Conservation (phyloP, 2,329 filamentous ascomycete genomes). For the Graphilbum sp. region DNA sequence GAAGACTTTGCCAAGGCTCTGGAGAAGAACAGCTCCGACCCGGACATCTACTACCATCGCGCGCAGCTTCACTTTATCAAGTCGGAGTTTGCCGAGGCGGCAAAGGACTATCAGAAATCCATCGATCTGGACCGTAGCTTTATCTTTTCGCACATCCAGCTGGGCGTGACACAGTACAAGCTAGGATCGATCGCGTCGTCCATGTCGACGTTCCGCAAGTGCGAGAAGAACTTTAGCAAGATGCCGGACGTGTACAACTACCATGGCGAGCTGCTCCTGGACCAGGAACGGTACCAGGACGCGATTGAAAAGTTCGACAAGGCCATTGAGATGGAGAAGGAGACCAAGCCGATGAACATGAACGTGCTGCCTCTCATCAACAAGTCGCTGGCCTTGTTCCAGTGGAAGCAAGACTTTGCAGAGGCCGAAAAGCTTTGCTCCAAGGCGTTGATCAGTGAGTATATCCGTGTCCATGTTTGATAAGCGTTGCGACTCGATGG, state of each 20-base stretch:
- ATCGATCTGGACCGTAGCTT: constrained; percentile 93
- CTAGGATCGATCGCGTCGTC: constrained; percentile 96
- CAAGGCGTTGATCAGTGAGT: constrained; percentile 81
- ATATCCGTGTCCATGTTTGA: constrained; percentile 24
- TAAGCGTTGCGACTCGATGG: too few relatives aligned
- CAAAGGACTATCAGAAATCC: constrained; percentile 98
- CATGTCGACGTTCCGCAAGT: constrained; percentile 94
- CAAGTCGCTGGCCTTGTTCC: constrained; percentile 92
- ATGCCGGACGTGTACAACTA: constrained; percentile 99
- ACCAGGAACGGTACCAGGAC: constrained; percentile 90
- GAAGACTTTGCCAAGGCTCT: constrained; percentile 78
- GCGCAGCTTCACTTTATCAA: constrained; percentile 98
- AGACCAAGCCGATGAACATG: constrained; percentile 84
- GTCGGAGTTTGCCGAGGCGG: constrained; percentile 78
- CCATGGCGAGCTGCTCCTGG: constrained; percentile 90
- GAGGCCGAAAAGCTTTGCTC: constrained; percentile 94
- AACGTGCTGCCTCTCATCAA: constrained; percentile 97
- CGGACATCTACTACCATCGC: constrained; percentile 97
- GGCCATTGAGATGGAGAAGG: constrained; percentile 97
- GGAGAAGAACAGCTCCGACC: constrained; percentile 70
- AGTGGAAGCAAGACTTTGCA: constrained; percentile 93
- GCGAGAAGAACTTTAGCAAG: constrained; percentile 96
- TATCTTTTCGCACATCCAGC: constrained; percentile 98
- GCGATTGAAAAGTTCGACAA: constrained; percentile 97
- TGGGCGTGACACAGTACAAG: constrained; percentile 99